Evolutionary conservation across 371 early-diverging fungal species (phyloP), one percentile per base, ranked within the genome.

Genomic region (Rhizopus sp.): DNA sequence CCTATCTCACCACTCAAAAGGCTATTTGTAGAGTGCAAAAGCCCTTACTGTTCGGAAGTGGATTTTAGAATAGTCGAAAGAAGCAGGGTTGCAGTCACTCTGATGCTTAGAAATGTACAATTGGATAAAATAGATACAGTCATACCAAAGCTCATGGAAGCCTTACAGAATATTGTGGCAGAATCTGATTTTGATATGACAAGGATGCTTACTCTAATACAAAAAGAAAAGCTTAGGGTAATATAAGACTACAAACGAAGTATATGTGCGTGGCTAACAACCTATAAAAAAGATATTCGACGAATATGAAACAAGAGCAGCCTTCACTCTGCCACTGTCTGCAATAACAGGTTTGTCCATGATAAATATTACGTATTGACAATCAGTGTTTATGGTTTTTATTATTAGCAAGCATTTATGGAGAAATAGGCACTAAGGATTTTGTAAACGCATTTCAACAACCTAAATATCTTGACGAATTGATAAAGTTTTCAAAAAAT

Each of bases 21-120:
- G 42, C 66, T 75, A 52, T 78, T 83, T 73, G 81, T 82, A 13
- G 83, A 83, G 57, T 70, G 69, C 30, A 74, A 75, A 32, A 72
- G 77, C 30, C 82, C 83, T 12, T 66, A 73, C 34, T 80, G 81
- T 53, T 80, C 58, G 37, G 63, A 63, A 44, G 5, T 63, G 15
- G 63, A 57, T 37, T 63, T 63, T 38, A 57, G 59, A 50, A 47
- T 63, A 9, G 47, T 44, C 16, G 63, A 63, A 39, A 42, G 58
- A 38, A 63, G 63, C 44, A 33, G 63, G 34, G 39, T 63, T n/a
- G 44, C 76, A n/a, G 71, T 79, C 46, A 64, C 62, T 1, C 59
- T 70, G 8, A 50, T 37, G 0, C 71, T 83, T 40, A 66, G 68
- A 29, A 79, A 76, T 50, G 84, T 83, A 7, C 73, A 79, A 7